Percentiles rank a stretch among this genome's conserved stretches.
phyloP scores from a whole-genome alignment of 768 basidiomycete genomes.

The Tulasnella sp. region DNA sequence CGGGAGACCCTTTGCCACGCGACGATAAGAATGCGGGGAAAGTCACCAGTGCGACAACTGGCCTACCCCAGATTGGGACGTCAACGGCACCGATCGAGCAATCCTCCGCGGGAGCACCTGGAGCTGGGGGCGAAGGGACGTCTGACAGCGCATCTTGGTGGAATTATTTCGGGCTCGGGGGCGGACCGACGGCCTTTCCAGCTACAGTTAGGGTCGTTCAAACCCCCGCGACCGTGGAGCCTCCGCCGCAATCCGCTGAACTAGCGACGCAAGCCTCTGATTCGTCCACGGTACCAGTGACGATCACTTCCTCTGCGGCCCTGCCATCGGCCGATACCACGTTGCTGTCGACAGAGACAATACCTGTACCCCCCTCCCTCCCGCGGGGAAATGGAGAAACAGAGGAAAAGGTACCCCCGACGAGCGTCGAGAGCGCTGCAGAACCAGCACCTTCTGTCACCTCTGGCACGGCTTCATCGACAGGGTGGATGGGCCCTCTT shows the following conservation, averaged over 20 bases:
- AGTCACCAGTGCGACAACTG: conserved; percentile 5
- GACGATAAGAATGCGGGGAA: conserved; percentile 10
- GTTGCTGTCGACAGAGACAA: conserved; percentile 10
- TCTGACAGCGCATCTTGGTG: conserved; percentile 26
- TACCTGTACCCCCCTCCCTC: neutral
- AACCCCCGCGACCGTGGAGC: conserved; percentile 16
- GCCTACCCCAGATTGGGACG: conserved; percentile 6
- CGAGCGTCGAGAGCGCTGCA: neutral
- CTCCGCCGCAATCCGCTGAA: conserved; percentile 12
- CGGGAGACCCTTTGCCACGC: neutral
- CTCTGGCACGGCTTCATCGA: conserved; percentile 13
- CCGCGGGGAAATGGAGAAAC: conserved; percentile 11
- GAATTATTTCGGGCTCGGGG: conserved; percentile 30
- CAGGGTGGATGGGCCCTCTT: conserved; percentile 27
- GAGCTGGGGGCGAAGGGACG: conserved; percentile 3
- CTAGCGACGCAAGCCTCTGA: conserved; percentile 9
- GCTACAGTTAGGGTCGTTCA: conserved; percentile 14
- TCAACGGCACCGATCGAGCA: neutral
- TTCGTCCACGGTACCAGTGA: conserved; percentile 13
- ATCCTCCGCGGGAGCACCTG: conserved; percentile 12
- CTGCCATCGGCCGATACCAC: neutral
- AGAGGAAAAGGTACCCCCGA: conserved; percentile 4
- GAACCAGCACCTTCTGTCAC: conserved; percentile 8
- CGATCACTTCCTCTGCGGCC: conserved; percentile 5
- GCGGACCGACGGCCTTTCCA: conserved; percentile 31